Percentiles rank a stretch among this genome's conserved stretches.
phyloP scores from a whole-genome alignment of 805 yeast genomes.

The Yamadazyma ubonensis region DNA sequence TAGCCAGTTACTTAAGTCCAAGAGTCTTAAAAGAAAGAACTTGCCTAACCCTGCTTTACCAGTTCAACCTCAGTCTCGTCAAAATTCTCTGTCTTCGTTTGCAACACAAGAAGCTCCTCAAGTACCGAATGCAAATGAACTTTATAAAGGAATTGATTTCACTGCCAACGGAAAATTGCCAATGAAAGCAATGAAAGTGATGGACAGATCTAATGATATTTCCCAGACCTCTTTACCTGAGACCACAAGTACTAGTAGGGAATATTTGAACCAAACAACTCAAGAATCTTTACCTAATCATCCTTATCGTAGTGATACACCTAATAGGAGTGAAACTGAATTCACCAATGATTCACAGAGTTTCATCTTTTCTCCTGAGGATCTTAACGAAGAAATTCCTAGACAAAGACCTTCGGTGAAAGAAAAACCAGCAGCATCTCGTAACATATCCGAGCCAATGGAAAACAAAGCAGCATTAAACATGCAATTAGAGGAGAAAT shows the following conservation, averaged over 20 bases:
- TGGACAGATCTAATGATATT: slow-evolving; percentile 18
- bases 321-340: slow-evolving; percentile 9
- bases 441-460: slow-evolving; percentile 25
- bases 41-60: slow-evolving; percentile 23
- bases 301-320: slow-evolving; percentile 5
- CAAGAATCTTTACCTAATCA: slow-evolving; percentile 6
- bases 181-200: slow-evolving; percentile 40
- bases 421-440: too few relatives aligned
- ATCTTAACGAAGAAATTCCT: slow-evolving; percentile 1
- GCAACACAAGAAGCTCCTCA: neutral
- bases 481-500: slow-evolving; percentile 22
- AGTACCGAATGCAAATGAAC: slow-evolving; percentile 11
- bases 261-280: slow-evolving; percentile 5
- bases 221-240: slow-evolving; percentile 12
- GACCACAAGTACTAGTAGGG: slow-evolving; percentile 3
- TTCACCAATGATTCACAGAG: slow-evolving; percentile 18
- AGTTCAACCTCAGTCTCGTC: slow-evolving; percentile 16
- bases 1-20: slow-evolving; percentile 21
- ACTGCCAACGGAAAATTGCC: slow-evolving; percentile 44
- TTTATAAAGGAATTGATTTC: slow-evolving; percentile 38
- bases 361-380: slow-evolving; percentile 16
- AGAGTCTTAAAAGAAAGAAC: slow-evolving; percentile 23
- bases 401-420: neutral
- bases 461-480: slow-evolving; percentile 29
- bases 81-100: slow-evolving; percentile 3